Evolutionary conservation across 805 yeast genomes (phyloP), one percentile per base, ranked within the genome.

Genomic region (Vanderwaltozyma yarrowii): DNA sequence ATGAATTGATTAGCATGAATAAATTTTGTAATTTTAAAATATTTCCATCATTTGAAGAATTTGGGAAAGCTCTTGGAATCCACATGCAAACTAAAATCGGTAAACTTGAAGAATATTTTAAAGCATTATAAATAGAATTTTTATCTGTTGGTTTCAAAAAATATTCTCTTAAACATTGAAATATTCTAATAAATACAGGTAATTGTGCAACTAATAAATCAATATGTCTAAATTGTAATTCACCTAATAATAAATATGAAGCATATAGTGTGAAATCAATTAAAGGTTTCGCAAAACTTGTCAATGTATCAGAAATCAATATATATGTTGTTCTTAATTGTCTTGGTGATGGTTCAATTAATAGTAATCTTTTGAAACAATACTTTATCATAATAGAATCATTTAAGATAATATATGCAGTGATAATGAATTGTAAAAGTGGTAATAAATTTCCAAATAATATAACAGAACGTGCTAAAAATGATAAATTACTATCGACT

Each of bases 141-240:
- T 41, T 62, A 30, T 77, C 70, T 20, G 60, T 54, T 10, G 40
- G 39, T 14, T 46, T n/a, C 20, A 61, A 49, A 18, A 60, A 49
- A 52, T 67, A 86, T 52, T 92, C 98, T 37, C 62, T 62, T 50
- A 79, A 55, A 58, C 97, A 92, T 62, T 92, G 99, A 33, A 73
- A 72, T 20, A 89, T 67, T 51, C 98, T 71, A 21, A 89, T 74
- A n/a, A 73, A 51, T 7, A 77, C 71, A 0, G 98, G 98, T 8
- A 78, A 58, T 11, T 58, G 40, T 4, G 66, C 64, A 10, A 65
- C 51, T 2, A 51, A 41, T 5, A 60, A 35, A 34, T 57, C 58
- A 16, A 56, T 37, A 35, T 53, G 50, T 8, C 37, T 31, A 15
- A 41, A 37, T 28, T 37, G 25, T 7, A 47, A 41, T 17, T 43